Evolutionary conservation across 1,284 basidiomycete genomes (phyloP), one percentile per base, ranked within the genome.

Genomic region (Phenoliferia sp.): DNA sequence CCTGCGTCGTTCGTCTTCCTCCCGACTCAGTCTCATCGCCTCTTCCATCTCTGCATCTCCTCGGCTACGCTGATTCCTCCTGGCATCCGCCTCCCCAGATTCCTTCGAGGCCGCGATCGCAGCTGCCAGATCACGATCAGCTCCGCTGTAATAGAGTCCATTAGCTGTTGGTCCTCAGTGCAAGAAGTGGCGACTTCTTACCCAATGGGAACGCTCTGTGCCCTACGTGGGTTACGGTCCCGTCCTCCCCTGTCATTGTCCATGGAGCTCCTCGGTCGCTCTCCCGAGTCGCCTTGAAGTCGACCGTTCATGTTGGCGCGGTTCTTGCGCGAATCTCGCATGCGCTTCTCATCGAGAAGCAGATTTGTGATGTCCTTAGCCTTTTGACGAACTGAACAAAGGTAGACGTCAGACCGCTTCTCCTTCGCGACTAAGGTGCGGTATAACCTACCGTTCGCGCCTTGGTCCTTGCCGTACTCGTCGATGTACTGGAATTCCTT

Each of bases 401-500:
- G 36, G n/a, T 7, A 19, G 33, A 1, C 17, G 35, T 44, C 29
- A 44, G 28, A 22, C 19, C 33, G 29, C 39, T n/a, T 4, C 32
- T 59, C 4, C 10, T 16, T 22, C 19, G 19, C 19, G 28, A 26
- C 39, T 12, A 5, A 33, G 6, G 59, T 10, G 61, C 32, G 17
- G 31, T n/a, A 50, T 34, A 36, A 73, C 75, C 36, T 16, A 76
- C 77, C 95, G 80, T 99, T 99, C 58, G 93, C 92, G 58, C 96
- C 96, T 78, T 97, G 94, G 78, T 99, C 96, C 80, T 96, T 96
- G 68, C 90, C 90, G 64, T 90, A 88, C 77, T 99, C 96, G 80
- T 99, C 96, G 69, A 97, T 82, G 78, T 89, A 97, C 76, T 98
- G 94, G 81, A 99, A 99, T 80, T 99, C 96, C 79, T 97, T 97